A percentile compares a stretch with the other conserved stretches of the same genome.
phyloP scores from a whole-genome alignment of 2,329 filamentous ascomycete species.

The Pestalotiopsis sp. region DNA sequence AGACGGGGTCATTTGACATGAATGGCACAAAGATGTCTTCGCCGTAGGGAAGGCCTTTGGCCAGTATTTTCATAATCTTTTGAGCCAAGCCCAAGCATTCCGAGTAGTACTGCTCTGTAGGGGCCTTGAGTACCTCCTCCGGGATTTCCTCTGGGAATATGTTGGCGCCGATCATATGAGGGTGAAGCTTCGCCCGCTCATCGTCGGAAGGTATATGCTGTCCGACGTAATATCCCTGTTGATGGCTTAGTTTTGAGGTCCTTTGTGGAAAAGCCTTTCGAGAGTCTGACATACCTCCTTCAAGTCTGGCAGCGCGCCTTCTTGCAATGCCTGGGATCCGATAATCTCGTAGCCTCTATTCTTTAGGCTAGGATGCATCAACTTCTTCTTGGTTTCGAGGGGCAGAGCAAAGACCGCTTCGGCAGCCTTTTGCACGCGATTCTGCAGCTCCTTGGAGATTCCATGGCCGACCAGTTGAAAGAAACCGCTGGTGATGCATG shows the following conservation, averaged over 20 bases:
- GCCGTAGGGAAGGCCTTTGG: conserved; percentile 22
- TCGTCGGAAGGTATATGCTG: conserved; percentile 21
- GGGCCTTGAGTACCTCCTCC: conserved; percentile 16
- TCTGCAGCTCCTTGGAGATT: conserved; percentile 41
- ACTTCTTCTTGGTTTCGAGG: conserved; percentile 43
- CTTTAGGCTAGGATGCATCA: conserved; percentile 36
- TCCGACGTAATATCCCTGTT: conserved; percentile 23
- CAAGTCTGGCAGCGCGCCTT: conserved; percentile 44
- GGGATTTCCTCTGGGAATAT: conserved; percentile 20
- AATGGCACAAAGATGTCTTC: conserved; percentile 22
- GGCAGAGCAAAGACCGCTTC: conserved; percentile 51
- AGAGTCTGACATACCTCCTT: conserved; percentile 38
- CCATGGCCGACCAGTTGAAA: conserved; percentile 54
- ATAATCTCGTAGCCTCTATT: conserved; percentile 54
- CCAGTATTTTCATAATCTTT: conserved; percentile 22
- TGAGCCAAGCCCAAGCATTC: conserved; percentile 18
- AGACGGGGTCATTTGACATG: conserved; percentile 23
- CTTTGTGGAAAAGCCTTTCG: no score
- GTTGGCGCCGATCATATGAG: conserved; percentile 23
- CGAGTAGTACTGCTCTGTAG: conserved; percentile 22
- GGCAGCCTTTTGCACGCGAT: conserved; percentile 40
- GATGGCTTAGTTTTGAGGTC: background rate
- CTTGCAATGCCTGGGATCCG: conserved; percentile 45
- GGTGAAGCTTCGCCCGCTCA: conserved; percentile 17
- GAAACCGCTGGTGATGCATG: conserved; percentile 48